Percentiles rank a stretch among this genome's conserved stretches.
These are phyloP conservation scores for Penicillium sp. DNA, from an alignment of 2,329 filamentous ascomycete genomes.

Conservation along the genomic window DNA sequence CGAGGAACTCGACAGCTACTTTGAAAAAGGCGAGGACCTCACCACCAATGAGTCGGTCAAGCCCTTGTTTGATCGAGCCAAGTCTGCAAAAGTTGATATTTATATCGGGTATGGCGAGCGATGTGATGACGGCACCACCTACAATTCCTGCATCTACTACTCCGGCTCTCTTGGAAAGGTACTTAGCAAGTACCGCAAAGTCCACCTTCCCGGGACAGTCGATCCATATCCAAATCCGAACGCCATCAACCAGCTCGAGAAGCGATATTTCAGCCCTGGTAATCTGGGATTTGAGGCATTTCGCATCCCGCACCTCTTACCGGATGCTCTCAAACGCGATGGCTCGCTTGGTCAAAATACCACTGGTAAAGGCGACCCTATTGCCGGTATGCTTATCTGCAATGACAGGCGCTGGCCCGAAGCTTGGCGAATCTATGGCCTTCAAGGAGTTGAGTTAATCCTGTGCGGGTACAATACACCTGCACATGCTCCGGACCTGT, in stretches of 20 bases:
- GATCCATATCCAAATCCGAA: slow-evolving; percentile 49
- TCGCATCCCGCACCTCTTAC: slow-evolving; percentile 47
- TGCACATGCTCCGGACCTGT: too few species aligned
- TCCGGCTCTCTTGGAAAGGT: slow-evolving; percentile 42
- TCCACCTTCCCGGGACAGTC: slow-evolving; percentile 52
- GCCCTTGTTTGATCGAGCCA: too few species aligned
- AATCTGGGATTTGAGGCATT: slow-evolving; percentile 54
- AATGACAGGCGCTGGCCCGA: slow-evolving; percentile 55
- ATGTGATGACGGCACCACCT: slow-evolving; percentile 19
- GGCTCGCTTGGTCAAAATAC: slow-evolving; percentile 11
- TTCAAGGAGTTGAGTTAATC: slow-evolving; percentile 50
- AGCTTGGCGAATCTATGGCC: slow-evolving; percentile 50
- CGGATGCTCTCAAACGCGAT: slow-evolving; percentile 4
- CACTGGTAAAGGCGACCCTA: slow-evolving; percentile 45
- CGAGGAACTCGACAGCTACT: too few species aligned
- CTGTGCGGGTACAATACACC: slow-evolving; percentile 36
- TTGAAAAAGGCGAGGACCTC: too few species aligned
- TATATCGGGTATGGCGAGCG: too few species aligned
- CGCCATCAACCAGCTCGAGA: slow-evolving; percentile 53
- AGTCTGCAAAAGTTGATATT: too few species aligned
- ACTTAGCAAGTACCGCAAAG: slow-evolving; percentile 53
- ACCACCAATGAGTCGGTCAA: too few species aligned
- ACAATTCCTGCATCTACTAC: slow-evolving; percentile 52
- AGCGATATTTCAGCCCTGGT: slow-evolving; percentile 52
- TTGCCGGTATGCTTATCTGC: slow-evolving; percentile 54